phyloP scores from a whole-genome alignment of 2,329 filamentous ascomycete genomes.

The Ophiocordyceps camponoti-floridani region DNA sequence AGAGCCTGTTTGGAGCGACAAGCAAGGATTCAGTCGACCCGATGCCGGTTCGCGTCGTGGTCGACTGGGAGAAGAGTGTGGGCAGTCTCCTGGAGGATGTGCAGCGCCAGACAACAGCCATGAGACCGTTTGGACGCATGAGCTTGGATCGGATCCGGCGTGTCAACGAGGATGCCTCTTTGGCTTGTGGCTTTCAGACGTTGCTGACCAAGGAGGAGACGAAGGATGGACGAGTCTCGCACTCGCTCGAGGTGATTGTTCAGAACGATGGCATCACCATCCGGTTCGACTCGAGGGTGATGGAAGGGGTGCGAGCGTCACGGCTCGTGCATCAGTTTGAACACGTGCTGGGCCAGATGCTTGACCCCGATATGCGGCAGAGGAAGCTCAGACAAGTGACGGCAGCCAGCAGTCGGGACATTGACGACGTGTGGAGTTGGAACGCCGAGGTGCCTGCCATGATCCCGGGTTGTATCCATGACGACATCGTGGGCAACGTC shows the following conservation, averaged over 20 bases:
- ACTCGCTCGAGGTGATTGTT: conserved; percentile 1
- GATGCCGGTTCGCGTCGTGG: conserved; percentile 3
- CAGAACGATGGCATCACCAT: not conserved
- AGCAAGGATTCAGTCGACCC: conserved; percentile 4
- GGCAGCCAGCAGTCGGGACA: not conserved
- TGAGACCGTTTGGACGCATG: conserved; percentile 9
- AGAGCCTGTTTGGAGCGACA: conserved; percentile 9
- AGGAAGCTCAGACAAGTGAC: not conserved
- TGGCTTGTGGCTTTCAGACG: conserved; percentile 5
- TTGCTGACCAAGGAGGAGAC: conserved; percentile 1
- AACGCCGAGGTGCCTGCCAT: not conserved
- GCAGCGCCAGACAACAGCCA: conserved; percentile 8
- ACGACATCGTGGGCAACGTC: not conserved
- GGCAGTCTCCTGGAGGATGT: conserved; percentile 3
- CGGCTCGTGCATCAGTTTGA: not conserved
- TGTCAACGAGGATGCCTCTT: conserved; percentile 1
- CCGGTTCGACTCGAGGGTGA: not conserved
- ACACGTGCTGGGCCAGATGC: not conserved
- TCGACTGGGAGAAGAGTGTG: conserved; percentile 3
- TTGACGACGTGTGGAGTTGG: not conserved
- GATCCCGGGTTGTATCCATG: not conserved
- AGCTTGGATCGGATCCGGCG: conserved; percentile 11
- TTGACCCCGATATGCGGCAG: not conserved
- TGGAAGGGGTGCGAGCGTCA: not conserved
- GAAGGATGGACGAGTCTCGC: not conserved